Evolutionary conservation across 2,329 filamentous ascomycete species (phyloP).

Genomic region (Cladophialophora exuberans): DNA sequence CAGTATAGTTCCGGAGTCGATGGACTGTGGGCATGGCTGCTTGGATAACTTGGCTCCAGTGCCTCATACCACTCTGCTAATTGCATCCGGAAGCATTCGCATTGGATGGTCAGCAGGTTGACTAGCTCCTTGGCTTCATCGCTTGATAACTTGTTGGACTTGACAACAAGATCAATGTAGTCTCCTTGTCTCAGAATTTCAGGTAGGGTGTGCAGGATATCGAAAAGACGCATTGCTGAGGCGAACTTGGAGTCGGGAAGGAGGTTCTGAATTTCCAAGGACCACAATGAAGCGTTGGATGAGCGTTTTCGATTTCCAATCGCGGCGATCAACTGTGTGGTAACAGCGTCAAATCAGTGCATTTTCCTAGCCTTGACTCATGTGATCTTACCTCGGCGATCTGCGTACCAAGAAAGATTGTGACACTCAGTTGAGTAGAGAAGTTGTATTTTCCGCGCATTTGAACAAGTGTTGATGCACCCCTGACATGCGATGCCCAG

Average conservation of each 20-base stretch:
- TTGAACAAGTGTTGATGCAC: conserved; percentile 14
- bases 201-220: conserved; percentile 15
- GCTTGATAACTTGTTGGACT: background rate
- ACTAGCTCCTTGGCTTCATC: too few relatives aligned
- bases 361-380: background rate
- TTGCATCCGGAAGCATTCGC: background rate
- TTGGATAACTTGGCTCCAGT: background rate
- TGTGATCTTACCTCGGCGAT: conserved; percentile 8
- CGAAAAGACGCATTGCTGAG: conserved; percentile 16
- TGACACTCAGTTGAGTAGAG: conserved; percentile 7
- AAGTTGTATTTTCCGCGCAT: conserved; percentile 18
- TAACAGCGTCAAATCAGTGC: background rate
- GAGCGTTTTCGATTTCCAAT: conserved; percentile 14
- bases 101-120: background rate
- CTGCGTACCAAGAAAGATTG: conserved; percentile 16
- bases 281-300: background rate
- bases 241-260: background rate
- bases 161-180: background rate
- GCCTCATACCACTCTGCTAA: background rate
- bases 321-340: conserved; percentile 11
- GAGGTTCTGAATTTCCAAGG: background rate
- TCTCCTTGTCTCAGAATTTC: conserved; percentile 20
- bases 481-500: conserved; percentile 20
- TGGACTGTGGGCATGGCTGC: background rate
- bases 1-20: conserved; percentile 8